Conservation (phyloP, 2,329 filamentous ascomycete species). For the Stagonosporopsis rhizophila region DNA sequence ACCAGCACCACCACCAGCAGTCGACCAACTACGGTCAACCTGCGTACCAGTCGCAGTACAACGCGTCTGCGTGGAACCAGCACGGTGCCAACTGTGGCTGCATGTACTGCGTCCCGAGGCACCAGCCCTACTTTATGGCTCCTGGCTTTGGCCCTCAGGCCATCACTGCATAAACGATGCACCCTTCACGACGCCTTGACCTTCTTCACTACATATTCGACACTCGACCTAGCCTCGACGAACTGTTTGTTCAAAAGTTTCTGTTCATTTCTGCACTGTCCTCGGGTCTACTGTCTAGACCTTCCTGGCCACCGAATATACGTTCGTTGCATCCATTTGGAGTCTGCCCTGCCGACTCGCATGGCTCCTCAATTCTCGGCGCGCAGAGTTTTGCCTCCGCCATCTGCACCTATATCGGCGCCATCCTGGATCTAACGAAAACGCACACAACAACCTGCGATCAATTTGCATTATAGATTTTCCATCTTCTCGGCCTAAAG, state of each 20-base stretch:
- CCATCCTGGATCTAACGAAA: conserved; percentile 48
- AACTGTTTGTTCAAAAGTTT: conserved; percentile 45
- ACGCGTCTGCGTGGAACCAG: conserved; percentile 47
- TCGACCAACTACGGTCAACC: conserved; percentile 44
- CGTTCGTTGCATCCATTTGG: conserved; percentile 29
- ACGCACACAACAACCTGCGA: conserved; percentile 41
- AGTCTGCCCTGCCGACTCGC: conserved; percentile 28
- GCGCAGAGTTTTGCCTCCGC: conserved; percentile 39
- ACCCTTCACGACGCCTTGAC: conserved; percentile 1
- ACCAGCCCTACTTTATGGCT: conserved; percentile 50
- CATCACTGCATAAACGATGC: conserved; percentile 39
- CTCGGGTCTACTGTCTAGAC: conserved; percentile 18
- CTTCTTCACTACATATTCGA: conserved; percentile 37
- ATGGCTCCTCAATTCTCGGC: conserved; percentile 20
- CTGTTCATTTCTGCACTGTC: conserved; percentile 29
- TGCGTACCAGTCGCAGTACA: conserved; percentile 46
- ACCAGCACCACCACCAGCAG: conserved; percentile 55
- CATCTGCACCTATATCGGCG: conserved; percentile 48
- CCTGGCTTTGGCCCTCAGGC: conserved; percentile 49
- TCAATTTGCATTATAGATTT: conserved; percentile 52
- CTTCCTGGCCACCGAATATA: conserved; percentile 28
- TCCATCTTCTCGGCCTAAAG: conserved; percentile 17
- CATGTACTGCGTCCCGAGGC: conserved; percentile 48
- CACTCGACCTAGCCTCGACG: conserved; percentile 35
- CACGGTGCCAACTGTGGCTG: conserved; percentile 49